Evolutionary conservation across 2,329 filamentous ascomycete species (phyloP).

Genomic region (Pseudogymnoascus sp.): DNA sequence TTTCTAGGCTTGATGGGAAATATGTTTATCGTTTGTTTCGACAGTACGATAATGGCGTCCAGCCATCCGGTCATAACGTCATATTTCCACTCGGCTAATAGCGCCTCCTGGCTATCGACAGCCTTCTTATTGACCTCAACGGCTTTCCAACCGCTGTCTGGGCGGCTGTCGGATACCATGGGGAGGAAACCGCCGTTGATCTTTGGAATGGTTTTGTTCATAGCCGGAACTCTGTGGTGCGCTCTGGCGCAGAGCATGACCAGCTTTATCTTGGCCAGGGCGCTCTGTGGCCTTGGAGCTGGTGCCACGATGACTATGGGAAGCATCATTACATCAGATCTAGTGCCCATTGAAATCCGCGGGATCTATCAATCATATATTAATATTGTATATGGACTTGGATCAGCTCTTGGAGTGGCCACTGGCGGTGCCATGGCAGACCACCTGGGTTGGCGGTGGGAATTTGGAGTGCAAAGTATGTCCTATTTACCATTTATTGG

Average conservation of each 20-base stretch:
- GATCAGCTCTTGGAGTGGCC: slow-evolving; percentile 55
- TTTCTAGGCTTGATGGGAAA: slow-evolving; percentile 52
- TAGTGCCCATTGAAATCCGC: slow-evolving; percentile 59
- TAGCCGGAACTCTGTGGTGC: slow-evolving; percentile 61
- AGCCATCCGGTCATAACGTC: slow-evolving; percentile 76
- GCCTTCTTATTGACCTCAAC: slow-evolving; percentile 72
- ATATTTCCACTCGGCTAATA: slow-evolving; percentile 69
- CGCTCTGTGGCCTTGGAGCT: slow-evolving; percentile 64
- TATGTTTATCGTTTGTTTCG: slow-evolving; percentile 58
- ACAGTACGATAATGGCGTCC: slow-evolving; percentile 74
- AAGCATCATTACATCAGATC: slow-evolving; percentile 63
- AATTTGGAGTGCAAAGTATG: slow-evolving; percentile 51
- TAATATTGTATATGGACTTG: slow-evolving; percentile 57
- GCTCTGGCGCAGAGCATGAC: slow-evolving; percentile 58
- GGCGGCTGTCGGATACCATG: slow-evolving; percentile 65
- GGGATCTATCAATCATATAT: slow-evolving; percentile 67
- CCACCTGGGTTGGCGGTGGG: slow-evolving; percentile 65
- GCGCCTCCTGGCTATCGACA: slow-evolving; percentile 75
- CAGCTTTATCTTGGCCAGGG: slow-evolving; percentile 63
- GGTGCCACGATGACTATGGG: slow-evolving; percentile 64
- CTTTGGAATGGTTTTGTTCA: slow-evolving; percentile 54
- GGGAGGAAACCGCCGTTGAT: slow-evolving; percentile 63
- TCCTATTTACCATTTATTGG: not conserved
- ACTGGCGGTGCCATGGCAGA: slow-evolving; percentile 65
- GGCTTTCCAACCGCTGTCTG: slow-evolving; percentile 67